phyloP scores from a whole-genome alignment of 257 asterid species.

The Nicotiana noctiflora region DNA sequence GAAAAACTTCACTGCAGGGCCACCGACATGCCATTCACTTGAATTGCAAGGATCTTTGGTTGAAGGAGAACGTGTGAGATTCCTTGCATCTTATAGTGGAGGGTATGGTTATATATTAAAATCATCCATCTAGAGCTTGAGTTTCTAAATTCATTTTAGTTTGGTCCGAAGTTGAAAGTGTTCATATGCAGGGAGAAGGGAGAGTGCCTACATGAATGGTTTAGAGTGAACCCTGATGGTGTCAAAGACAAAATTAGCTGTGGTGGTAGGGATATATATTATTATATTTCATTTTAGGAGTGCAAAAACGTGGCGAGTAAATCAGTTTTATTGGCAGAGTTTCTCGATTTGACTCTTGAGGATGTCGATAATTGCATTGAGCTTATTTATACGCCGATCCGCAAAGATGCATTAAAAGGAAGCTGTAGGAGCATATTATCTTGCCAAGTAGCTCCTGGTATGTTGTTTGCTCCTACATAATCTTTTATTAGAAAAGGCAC shows the following conservation, averaged over 20 bases:
- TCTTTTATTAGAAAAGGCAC: conserved; percentile 3
- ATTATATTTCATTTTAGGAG: background rate
- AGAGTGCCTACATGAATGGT: conserved; percentile 78
- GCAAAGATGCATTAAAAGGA: conserved; percentile 81
- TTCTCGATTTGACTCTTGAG: conserved; percentile 59
- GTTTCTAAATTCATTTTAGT: conserved; percentile 10
- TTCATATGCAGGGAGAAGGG: conserved; percentile 68
- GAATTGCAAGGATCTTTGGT: conserved; percentile 77
- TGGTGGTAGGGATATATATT: conserved; percentile 40
- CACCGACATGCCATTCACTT: conserved; percentile 77
- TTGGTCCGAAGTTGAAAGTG: conserved; percentile 10
- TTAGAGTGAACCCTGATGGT: conserved; percentile 55
- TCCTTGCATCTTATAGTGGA: conserved; percentile 72
- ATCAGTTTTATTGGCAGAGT: conserved; percentile 39
- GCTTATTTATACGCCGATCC: conserved; percentile 74
- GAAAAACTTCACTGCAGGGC: conserved; percentile 42
- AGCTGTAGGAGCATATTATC: conserved; percentile 46
- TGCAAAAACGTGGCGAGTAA: conserved; percentile 16
- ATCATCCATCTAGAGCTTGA: conserved; percentile 12
- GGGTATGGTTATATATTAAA: conserved; percentile 43
- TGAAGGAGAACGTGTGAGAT: conserved; percentile 67
- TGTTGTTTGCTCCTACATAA: conserved; percentile 11
- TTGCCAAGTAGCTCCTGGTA: conserved; percentile 72
- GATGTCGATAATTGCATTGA: conserved; percentile 70
- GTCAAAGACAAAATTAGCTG: conserved; percentile 49